Base-by-base conservation (phyloP, 1,139 yeast species). In the Diutina neorugosa region DNA sequence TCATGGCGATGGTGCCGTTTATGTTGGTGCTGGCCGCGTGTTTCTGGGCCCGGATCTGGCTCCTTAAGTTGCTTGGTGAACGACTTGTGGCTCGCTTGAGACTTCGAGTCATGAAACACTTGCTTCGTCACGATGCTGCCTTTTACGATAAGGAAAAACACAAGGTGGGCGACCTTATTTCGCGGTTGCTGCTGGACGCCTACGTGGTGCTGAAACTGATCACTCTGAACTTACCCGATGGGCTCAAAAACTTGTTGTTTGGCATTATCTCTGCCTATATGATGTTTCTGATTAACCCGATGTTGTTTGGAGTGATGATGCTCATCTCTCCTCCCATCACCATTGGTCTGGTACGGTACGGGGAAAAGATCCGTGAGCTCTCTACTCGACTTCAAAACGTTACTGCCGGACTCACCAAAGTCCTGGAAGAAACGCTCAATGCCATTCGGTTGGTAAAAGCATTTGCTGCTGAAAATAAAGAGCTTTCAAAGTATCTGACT, bases 141-240 rank as follows among this genome's bases (percentile, higher is more conserved):
- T 78, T 76, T 57, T 78, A 72, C 56, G 82, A 78, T 58, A 67
- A 69, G 47, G 81, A 77, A 41, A 78, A 76, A 57, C 75, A 78
- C 60, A 75, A 77, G 57, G 79, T 78, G 1, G 82, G 83, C n/a
- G 78, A 77, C 56, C 71, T 78, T 57, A 77, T 79, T 53, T 72
- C 80, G 21, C 65, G 81, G 53, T 69, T 78, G 51, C 75, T 80
- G 16, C 75, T 79, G 57, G 82, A 78, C 60, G 82, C 82, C 7
- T 77, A 77, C 58, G 78, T 76, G 41, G 82, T 69, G 44, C 76
- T 71, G 44, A 67, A 71, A 60, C 77, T 71, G 16, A 74, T 69
- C 57, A 77, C 78, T 49, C 69, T 71, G 53, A 73, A 67, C 60
- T 68, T 71, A 57, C 82, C 74, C 11, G 81, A 69, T 62, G 79